Evolutionary conservation across 2,329 filamentous ascomycete species (phyloP), one percentile per base, ranked within the genome.

Genomic region (Tolypocladium nubicola): DNA sequence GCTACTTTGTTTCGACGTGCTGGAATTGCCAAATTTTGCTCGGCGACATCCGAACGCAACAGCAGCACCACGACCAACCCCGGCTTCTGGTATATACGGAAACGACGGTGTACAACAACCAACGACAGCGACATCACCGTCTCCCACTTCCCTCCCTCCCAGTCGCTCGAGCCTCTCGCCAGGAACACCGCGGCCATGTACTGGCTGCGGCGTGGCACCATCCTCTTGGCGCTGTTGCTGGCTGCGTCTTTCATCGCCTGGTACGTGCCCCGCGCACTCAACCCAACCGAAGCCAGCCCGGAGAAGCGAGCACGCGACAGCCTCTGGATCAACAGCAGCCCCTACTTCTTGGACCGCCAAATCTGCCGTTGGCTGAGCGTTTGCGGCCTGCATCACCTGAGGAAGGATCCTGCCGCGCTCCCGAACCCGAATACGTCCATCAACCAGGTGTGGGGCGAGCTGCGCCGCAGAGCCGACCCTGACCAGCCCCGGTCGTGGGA

Each of bases 321-420:
- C 58, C 74, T 72, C 62, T 93, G 88, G 88, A 82, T 92, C 53
- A 77, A 82, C 52, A 86, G 81, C 21, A 89, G 87, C 16, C 83
- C 83, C 41, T 86, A 85, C 65, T 92, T 87, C 81, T 70, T 86
- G 59, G 88, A 92, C 70, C 80, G 88, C 38, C 90, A 90, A 67
- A 76, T 84, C 9, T 96, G 91, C 69, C 82, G 84, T 52, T 95
- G 87, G 87, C 73, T 96, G 47, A 81, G 88, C 39, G 70, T 95
- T 35, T 96, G 91, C 68, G 90, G 90, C 30, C 70, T 89, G n/a
- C 77, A 87, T 55, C 89, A 95, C 67, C 75, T 92, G 62, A 78
- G 81, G 56, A 81, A 75, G 50, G 84, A 86, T 65, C 79, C 81
- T 26, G 85, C 72, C 23, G 70, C 70, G 21, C 73, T 71, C n/a